A percentile compares a stretch with the other conserved stretches of the same genome.
Evolutionary conservation across 345 rosid genomes (phyloP).

Genomic region (Aurinia saxatilis): DNA sequence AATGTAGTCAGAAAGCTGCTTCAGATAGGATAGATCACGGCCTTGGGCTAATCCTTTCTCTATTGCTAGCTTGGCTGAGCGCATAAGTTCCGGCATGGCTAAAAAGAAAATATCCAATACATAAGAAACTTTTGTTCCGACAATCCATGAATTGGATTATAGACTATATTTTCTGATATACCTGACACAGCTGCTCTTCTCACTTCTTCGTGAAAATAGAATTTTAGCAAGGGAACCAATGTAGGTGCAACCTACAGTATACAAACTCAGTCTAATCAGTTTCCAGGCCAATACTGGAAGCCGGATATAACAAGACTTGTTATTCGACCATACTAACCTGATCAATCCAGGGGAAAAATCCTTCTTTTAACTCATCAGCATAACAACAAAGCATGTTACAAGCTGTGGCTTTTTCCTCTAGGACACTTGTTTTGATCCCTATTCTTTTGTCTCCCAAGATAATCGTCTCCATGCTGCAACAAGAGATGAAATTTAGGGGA

Average conservation of each 20-base stretch:
- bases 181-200: slow-evolving; percentile 99
- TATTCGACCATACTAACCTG: slow-evolving; percentile 44
- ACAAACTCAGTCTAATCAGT: slow-evolving; percentile 6
- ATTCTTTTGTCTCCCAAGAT: slow-evolving; percentile 98
- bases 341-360: slow-evolving; percentile 98
- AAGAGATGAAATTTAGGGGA: slow-evolving; percentile 18
- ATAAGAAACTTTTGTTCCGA: not conserved
- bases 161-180: slow-evolving; percentile 15
- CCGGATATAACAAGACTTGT: not conserved
- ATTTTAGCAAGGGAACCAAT: slow-evolving; percentile 90
- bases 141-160: not conserved
- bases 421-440: slow-evolving; percentile 95
- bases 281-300: not conserved
- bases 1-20: slow-evolving; percentile 89
- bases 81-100: slow-evolving; percentile 99
- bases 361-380: slow-evolving; percentile 98
- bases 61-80: slow-evolving; percentile 90
- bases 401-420: slow-evolving; percentile 99
- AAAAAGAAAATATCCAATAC: not conserved
- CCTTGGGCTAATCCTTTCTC: slow-evolving; percentile 88
- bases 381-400: slow-evolving; percentile 99
- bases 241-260: slow-evolving; percentile 81
- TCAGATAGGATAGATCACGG: slow-evolving; percentile 78
- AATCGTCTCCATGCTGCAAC: slow-evolving; percentile 96
- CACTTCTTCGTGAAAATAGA: slow-evolving; percentile 99